Evolutionary conservation across 2,329 filamentous ascomycete genomes (phyloP).

Genomic region (Arachnomyces sp.): DNA sequence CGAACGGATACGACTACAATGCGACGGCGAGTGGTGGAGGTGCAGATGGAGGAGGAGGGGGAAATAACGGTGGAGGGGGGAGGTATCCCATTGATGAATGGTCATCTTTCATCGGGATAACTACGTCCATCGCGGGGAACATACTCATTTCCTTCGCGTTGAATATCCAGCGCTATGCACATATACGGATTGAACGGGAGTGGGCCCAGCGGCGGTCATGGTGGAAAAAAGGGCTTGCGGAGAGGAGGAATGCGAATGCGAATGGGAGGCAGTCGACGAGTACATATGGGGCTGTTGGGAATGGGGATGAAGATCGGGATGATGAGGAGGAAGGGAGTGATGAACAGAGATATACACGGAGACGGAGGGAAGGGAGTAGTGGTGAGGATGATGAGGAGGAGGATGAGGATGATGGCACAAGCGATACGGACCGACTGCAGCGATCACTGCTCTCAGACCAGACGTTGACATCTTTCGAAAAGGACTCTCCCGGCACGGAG

Average conservation of each 20-base stretch:
- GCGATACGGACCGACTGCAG: slow-evolving; percentile 33
- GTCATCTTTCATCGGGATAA: slow-evolving; percentile 91
- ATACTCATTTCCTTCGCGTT: slow-evolving; percentile 89
- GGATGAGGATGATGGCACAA: slow-evolving; percentile 28
- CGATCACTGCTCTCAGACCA: slow-evolving; percentile 33
- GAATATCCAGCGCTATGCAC: slow-evolving; percentile 93
- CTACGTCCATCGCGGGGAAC: slow-evolving; percentile 87
- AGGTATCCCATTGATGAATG: slow-evolving; percentile 41
- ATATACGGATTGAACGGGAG: slow-evolving; percentile 71
- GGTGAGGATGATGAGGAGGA: slow-evolving; percentile 16
- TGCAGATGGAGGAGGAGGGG: too few relatives aligned
- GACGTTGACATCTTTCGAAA: slow-evolving; percentile 31
- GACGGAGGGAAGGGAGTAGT: slow-evolving; percentile 6
- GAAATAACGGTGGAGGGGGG: slow-evolving; percentile 15
- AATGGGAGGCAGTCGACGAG: slow-evolving; percentile 10
- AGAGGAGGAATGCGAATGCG: neutral
- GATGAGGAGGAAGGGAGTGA: slow-evolving; percentile 11
- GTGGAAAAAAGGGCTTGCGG: slow-evolving; percentile 36
- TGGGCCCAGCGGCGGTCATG: slow-evolving; percentile 49
- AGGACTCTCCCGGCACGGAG: slow-evolving; percentile 31
- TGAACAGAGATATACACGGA: slow-evolving; percentile 4
- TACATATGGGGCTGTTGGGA: slow-evolving; percentile 38
- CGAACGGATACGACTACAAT: too few relatives aligned
- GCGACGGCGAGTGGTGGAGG: too few relatives aligned
- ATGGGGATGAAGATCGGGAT: slow-evolving; percentile 5